Base-by-base conservation (phyloP, 495 filamentous ascomycete species). In the Aspergillus ellipticus region DNA sequence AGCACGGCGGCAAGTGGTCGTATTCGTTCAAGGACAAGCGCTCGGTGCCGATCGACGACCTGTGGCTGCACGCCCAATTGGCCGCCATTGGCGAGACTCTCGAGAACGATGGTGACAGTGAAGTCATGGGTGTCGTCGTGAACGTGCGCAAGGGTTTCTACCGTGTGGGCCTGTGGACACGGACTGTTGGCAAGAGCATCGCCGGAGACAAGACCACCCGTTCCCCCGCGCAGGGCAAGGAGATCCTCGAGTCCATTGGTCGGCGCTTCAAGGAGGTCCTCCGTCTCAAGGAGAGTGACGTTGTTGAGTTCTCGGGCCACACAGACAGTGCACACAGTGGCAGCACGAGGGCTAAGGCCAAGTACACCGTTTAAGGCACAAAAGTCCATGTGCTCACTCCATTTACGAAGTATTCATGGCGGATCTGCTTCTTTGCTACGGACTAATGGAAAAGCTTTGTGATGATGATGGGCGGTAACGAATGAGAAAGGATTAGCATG, bases 71-170 rank as follows among this genome's bases (percentile, higher is more conserved):
- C 70, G 89, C 93, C 39, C 96, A 97, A 85, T 84, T 99, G 41
- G 85, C 90, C 24, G 94, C 92, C 20, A 97, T 99, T 61, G 94
- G 94, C 63, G 94, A 99, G 82, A 97, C 92, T 6, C 89, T 99
- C 55, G 94, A 99, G 79, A 86, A 88, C 60, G 89, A 95, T 56
- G 76, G 74, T 29, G 94, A 96, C 64, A 89, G 89, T 60, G 94
- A 99, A 73, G 89, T 99, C 65, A 97, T 97, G 94, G 94, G 94
- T 57, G 95, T 97, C 19, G 94, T 99, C 26, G 93, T 97, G 75
- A 99, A 97, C 72, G 94, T 97, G 42, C 88, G 94, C 67, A 97
- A 96, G 78, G 93, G 87, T 29, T 97, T 97, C 83, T 99, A 88
- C 81, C 89, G 94, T 72, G 86, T 99, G 58, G 92, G 92, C 59